Conservation (phyloP, 2,329 filamentous ascomycete genomes). For the Monilinia fructicola region DNA sequence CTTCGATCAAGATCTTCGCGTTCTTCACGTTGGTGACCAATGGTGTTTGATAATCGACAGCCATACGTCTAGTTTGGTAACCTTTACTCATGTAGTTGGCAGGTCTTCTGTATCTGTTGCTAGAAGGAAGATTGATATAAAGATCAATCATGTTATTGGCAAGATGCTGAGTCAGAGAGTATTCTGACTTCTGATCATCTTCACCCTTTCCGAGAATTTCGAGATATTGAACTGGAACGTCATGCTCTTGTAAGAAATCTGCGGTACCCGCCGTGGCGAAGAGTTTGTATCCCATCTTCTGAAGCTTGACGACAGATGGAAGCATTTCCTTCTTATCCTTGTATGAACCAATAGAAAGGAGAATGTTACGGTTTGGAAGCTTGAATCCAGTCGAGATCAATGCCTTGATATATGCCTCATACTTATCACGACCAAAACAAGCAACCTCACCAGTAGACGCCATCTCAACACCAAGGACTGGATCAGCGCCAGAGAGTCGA, state of each 20-base stretch:
- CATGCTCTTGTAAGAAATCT: constrained; percentile 92
- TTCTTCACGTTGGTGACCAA: constrained; percentile 99
- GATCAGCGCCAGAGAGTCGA: constrained; percentile 90
- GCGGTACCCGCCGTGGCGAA: constrained; percentile 96
- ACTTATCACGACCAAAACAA: constrained; percentile 92
- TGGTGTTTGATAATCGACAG: constrained; percentile 91
- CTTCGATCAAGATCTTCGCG: constrained; percentile 94
- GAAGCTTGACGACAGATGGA: constrained; percentile 83
- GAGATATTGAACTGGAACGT: constrained; percentile 87
- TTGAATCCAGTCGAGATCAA: constrained; percentile 95
- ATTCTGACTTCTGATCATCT: constrained; percentile 88
- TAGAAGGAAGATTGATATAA: constrained; percentile 99
- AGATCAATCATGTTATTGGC: constrained; percentile 94
- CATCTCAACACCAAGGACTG: constrained; percentile 97
- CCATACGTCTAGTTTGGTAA: constrained; percentile 95
- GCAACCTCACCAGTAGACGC: constrained; percentile 97
- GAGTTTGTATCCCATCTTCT: constrained; percentile 89
- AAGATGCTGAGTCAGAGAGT: constrained; percentile 93
- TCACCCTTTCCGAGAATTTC: constrained; percentile 78
- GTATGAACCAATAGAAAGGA: constrained; percentile 93
- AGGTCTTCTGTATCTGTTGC: constrained; percentile 92
- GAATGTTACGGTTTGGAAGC: constrained; percentile 90
- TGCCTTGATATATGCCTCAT: constrained; percentile 96
- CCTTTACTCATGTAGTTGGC: constrained; percentile 99
- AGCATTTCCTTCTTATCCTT: constrained; percentile 99